A percentile compares a stretch with the other conserved stretches of the same genome.
Evolutionary conservation across 139 green algal genomes (phyloP).

Genomic region (Haematococcus sp.): DNA sequence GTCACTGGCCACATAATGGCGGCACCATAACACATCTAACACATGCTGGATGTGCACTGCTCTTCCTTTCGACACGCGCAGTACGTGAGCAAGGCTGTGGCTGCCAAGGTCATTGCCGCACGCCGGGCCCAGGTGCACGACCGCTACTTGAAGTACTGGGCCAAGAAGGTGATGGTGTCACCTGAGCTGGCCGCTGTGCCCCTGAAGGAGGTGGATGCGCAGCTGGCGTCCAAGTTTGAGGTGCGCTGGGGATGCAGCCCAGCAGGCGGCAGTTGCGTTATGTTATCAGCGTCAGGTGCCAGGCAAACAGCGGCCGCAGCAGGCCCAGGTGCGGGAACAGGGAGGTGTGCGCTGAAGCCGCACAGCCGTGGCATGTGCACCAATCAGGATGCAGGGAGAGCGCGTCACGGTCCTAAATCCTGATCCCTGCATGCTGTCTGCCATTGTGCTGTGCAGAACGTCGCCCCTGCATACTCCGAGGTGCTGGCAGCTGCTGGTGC

Average conservation of each 20-base stretch:
- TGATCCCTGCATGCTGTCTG: no score
- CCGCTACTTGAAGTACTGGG: slow-evolving; percentile 56
- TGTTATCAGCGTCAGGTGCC: no score
- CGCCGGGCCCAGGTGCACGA: slow-evolving; percentile 45
- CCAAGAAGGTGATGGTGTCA: slow-evolving; percentile 51
- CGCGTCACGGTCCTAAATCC: no score
- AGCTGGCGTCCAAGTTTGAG: slow-evolving; percentile 58
- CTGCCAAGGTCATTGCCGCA: slow-evolving; percentile 23
- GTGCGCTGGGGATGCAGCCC: slow-evolving; percentile 14
- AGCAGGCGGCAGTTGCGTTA: not conserved
- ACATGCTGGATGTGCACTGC: not conserved
- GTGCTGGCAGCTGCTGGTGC: slow-evolving; percentile 39
- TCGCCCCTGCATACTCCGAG: slow-evolving; percentile 43
- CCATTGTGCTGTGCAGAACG: slow-evolving; percentile 15
- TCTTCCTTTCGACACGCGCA: not conserved
- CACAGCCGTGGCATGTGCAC: no score
- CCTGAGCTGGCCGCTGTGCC: slow-evolving; percentile 58
- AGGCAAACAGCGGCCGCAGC: no score
- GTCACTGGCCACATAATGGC: no score
- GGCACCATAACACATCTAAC: not conserved
- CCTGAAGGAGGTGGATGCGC: slow-evolving; percentile 54
- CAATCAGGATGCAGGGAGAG: no score
- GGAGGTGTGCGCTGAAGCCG: no score
- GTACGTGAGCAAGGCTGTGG: slow-evolving; percentile 37
- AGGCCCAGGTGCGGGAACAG: no score